Evolutionary conservation across 2,329 filamentous ascomycete species (phyloP).

Genomic region (Fusarium avenaceum): DNA sequence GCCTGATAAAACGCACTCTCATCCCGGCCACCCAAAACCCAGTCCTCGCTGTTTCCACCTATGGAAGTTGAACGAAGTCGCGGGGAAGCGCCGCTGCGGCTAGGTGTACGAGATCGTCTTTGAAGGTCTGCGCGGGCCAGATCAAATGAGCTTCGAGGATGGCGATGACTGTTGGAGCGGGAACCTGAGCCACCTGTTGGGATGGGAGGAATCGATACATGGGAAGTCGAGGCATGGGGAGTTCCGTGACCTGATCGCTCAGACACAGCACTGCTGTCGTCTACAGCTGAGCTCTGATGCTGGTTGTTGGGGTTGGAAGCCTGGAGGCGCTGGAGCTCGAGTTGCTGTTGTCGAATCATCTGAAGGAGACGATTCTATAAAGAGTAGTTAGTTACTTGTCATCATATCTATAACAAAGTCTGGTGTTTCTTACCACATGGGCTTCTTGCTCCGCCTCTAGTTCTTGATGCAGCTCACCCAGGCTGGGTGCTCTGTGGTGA

Average conservation of each 20-base stretch:
- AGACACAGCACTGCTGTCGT: slow-evolving; percentile 62
- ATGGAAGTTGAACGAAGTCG: slow-evolving; percentile 70
- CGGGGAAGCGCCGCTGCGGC: slow-evolving; percentile 68
- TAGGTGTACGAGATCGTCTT: slow-evolving; percentile 71
- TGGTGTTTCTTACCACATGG: slow-evolving; percentile 70
- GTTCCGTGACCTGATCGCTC: slow-evolving; percentile 59
- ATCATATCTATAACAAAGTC: slow-evolving; percentile 21
- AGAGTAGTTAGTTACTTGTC: slow-evolving; percentile 20
- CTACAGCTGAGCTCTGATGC: slow-evolving; percentile 56
- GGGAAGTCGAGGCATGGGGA: slow-evolving; percentile 54
- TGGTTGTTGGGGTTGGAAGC: slow-evolving; percentile 56
- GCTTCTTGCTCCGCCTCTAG: slow-evolving; percentile 84
- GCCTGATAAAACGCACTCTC: slow-evolving; percentile 86
- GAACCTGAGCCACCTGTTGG: slow-evolving; percentile 60
- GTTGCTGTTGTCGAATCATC: slow-evolving; percentile 82
- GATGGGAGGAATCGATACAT: slow-evolving; percentile 51
- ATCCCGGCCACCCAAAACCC: slow-evolving; percentile 74
- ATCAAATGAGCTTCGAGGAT: slow-evolving; percentile 71
- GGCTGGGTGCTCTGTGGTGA: slow-evolving; percentile 76
- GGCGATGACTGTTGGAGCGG: slow-evolving; percentile 64
- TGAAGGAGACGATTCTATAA: slow-evolving; percentile 78
- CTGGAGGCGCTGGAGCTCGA: slow-evolving; percentile 75
- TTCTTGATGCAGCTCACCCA: slow-evolving; percentile 84
- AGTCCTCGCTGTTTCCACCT: slow-evolving; percentile 71
- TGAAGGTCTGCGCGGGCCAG: slow-evolving; percentile 68